Base-by-base conservation (phyloP, 2,329 filamentous ascomycete genomes). In the Colletotrichum neosansevieriae region DNA sequence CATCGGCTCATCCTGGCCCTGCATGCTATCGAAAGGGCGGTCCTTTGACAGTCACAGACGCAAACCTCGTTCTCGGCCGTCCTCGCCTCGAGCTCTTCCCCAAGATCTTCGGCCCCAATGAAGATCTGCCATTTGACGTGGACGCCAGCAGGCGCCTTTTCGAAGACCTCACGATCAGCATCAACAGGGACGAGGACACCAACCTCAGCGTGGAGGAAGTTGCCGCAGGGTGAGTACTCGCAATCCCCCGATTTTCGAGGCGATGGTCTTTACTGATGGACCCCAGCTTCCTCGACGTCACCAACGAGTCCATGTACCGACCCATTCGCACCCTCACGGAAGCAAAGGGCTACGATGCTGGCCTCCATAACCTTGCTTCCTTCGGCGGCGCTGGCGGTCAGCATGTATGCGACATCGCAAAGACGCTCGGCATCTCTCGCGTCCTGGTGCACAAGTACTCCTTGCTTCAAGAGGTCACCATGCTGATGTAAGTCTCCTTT, bases 1-100 rank as follows among this genome's bases (percentile, higher is more conserved):
- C 91, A 1, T 86, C 88, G 32, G 90, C 91, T 3, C 88, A 92
- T 74, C 91, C 91, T 2, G 91, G 91, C 0, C 91, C 91, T 3
- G 90, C 90, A 0, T 92, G 90, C 71, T 93, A 93, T 73, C 83
- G 90, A 9, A 92, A 93, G 75, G 89, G 86, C 1, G 91, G 91
- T 0, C 90, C 91, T 13, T 76, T 92, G 21, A 92, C 91, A 1
- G 90, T 93, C 47, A 93, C 91, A 0, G 91, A 93, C 75, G 91
- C 91, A 0, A 93, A 92, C 71, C 77, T 92, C 1, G 88, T 90
- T 71, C 85, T 93, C 2, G 90, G 91, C 2, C 83, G 91, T 38
- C 77, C 80, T 49, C 73, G 78, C 38, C 81, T 91, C 0, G 88
- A 91, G 60, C 91, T 89, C 75, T 93, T 92, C 72, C 91, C 90